Evolutionary conservation across 2,329 filamentous ascomycete species (phyloP).

Genomic region (Cladophialophora yegresii): DNA sequence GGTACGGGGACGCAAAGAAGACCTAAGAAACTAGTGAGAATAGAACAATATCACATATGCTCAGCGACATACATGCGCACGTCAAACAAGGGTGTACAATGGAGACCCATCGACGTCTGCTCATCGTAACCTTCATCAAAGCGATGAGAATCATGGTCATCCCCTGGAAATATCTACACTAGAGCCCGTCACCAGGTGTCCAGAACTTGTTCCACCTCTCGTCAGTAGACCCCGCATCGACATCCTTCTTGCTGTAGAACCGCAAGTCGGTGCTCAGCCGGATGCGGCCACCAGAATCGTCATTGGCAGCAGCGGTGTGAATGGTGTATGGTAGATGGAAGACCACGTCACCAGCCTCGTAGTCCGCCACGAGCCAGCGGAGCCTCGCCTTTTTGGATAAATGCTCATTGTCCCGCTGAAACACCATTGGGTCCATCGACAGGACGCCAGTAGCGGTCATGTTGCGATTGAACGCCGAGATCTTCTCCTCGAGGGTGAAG

Average conservation of each 20-base stretch:
- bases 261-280: constrained; percentile 48
- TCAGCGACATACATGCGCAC: neutral
- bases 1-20: too few species aligned
- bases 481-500: constrained; percentile 41
- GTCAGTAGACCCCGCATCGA: constrained; percentile 41
- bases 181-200: constrained; percentile 42
- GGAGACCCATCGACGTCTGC: neutral
- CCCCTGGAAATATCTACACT: too few species aligned
- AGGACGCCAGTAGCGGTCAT: constrained; percentile 39
- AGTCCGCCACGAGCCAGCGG: constrained; percentile 43
- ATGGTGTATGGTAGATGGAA: constrained; percentile 51
- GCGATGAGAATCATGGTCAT: too few species aligned
- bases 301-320: constrained; percentile 47
- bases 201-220: constrained; percentile 45
- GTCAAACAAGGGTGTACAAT: neutral
- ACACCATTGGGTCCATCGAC: constrained; percentile 13
- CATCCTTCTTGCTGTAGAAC: constrained; percentile 40
- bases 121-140: too few species aligned
- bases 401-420: constrained; percentile 16
- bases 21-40: neutral
- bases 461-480: constrained; percentile 40
- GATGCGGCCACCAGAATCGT: constrained; percentile 45
- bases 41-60: neutral
- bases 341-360: constrained; percentile 47
- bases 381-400: constrained; percentile 11